phyloP scores from a whole-genome alignment of 1,284 basidiomycete genomes.

The Marasmius tenuissimus region DNA sequence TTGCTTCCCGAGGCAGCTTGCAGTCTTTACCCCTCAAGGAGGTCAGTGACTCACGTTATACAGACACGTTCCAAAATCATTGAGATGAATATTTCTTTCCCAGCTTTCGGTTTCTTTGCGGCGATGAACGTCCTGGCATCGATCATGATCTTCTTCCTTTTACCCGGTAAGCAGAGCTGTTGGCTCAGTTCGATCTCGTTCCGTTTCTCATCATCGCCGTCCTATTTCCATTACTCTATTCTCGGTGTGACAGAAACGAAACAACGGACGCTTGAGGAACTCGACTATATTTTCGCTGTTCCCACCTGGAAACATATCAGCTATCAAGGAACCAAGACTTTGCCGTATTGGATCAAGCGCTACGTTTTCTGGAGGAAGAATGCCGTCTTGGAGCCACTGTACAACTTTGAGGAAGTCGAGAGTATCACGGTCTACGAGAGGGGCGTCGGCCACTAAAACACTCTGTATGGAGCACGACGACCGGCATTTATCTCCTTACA shows the following conservation, averaged over 20 bases:
- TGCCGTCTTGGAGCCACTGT: slow-evolving; percentile 43
- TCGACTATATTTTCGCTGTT: slow-evolving; percentile 64
- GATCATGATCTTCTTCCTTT: slow-evolving; percentile 54
- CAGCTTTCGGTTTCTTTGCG: slow-evolving; percentile 57
- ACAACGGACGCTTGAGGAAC: slow-evolving; percentile 61
- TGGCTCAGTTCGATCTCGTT: slow-evolving; percentile 17
- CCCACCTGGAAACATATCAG: slow-evolving; percentile 53
- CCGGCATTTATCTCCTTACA: too few species aligned
- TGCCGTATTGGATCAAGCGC: slow-evolving; percentile 64
- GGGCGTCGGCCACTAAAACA: slow-evolving; percentile 30
- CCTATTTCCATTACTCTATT: background rate
- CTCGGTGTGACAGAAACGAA: slow-evolving; percentile 55
- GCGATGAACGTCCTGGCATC: slow-evolving; percentile 53
- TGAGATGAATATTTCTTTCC: slow-evolving; percentile 9
- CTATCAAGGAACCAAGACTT: slow-evolving; percentile 53
- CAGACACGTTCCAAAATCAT: background rate
- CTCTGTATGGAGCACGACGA: too few species aligned
- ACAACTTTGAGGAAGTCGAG: slow-evolving; percentile 51
- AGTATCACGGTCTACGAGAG: slow-evolving; percentile 40
- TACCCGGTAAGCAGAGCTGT: slow-evolving; percentile 40
- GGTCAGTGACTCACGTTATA: slow-evolving; percentile 17
- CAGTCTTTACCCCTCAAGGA: slow-evolving; percentile 41
- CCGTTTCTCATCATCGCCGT: background rate
- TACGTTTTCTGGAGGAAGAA: slow-evolving; percentile 49
- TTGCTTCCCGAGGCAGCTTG: slow-evolving; percentile 59